Evolutionary conservation across 768 basidiomycete species (phyloP), one percentile per base, ranked within the genome.

Genomic region (Amanita fuliginea): DNA sequence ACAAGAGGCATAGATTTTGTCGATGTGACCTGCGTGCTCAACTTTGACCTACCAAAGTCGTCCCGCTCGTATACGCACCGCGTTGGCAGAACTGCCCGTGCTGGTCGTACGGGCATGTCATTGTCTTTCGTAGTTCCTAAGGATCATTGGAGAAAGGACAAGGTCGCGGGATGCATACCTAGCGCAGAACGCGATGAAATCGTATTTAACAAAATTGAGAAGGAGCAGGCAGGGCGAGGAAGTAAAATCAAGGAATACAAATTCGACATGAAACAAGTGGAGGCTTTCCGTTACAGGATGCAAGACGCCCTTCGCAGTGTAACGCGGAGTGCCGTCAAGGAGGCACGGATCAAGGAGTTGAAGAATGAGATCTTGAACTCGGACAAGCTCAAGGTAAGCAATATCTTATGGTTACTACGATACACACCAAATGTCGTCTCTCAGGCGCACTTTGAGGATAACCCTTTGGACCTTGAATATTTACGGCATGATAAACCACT

Each of bases 281-380:
- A 99, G 58, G 92, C 90, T 18, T 99, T 99, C 69, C 72, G 94
- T 60, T 99, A 99, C 67, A 77, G 96, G 42, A 97, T 97, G 95
- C 90, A 95, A 60, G 96, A 98, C 60, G 96, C 91, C 1, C 61
- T 98, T 57, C 74, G 90, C 55, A 78, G 83, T 41, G 93, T 96
- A 8, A 98, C 96, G 49, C 76, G 83, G 56, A 83, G 78, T 50
- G 80, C 84, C 6, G 80, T 98, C 53, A 78, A 83, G 55, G 95
- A 99, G 64, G 96, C 96, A 1, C 72, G 93, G 57, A 73, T 96
- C 41, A 95, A 94, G 64, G 95, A 98, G 64, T 67, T 98, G 57
- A 93, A 95, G 65, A 68, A 81, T 26, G 96, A 99, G 65, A 83
- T 98, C 33, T 64, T 99, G 55, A 94, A 96, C 62, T 94, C 91